Base-by-base conservation (phyloP, 2,329 filamentous ascomycete genomes). In the Apiospora kogelbergensis region DNA sequence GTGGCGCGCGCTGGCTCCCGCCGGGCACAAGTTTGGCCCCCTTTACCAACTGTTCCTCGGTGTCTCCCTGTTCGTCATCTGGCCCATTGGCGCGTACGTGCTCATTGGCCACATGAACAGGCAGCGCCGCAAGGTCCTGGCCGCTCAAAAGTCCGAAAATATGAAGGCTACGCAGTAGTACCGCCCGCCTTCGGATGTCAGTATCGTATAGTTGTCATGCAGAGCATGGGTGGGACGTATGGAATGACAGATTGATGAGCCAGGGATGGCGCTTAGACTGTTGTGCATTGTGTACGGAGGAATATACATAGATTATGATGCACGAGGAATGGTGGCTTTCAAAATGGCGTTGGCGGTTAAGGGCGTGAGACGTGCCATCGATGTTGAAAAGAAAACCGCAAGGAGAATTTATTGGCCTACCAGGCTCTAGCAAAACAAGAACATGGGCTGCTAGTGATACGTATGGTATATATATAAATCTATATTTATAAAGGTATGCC, bases 51-150 rank as follows among this genome's bases (percentile, higher is more conserved):
- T 76, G 84, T 86, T 95, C 44, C 76, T 97, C 75, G 85, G 86
- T 6, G 85, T 93, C 68, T 98, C 97, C 80, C 86, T 97, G 37
- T 76, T 97, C 75, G 84, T 87, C 3, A 85, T 95, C 68, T 98
- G 97, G 80, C 87, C 97, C 60, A 94, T 70, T 91, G 93, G 83
- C 77, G 88, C 93, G 4, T 97, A 96, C 76, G 87, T 97, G 68
- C 82, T 98, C 69, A 98, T 96, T 79, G 94, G 93, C 26, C 93
- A 99, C 81, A 98, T 99, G 96, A 93, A 98, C 85, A 86, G 86
- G 71, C 96, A 99, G 86, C 87, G 95, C 74, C 86, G 89, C 73
- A 97, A 94, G 86, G 89, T 95, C 67, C 84, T 94, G 83, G 88
- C 89, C 68, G 87, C 85, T 48, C 88, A 90, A 77, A 88, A 86